These are phyloP conservation scores for Astragalus glycyphyllos DNA, from an alignment of 306 rosid species.

Conservation along the genomic window DNA sequence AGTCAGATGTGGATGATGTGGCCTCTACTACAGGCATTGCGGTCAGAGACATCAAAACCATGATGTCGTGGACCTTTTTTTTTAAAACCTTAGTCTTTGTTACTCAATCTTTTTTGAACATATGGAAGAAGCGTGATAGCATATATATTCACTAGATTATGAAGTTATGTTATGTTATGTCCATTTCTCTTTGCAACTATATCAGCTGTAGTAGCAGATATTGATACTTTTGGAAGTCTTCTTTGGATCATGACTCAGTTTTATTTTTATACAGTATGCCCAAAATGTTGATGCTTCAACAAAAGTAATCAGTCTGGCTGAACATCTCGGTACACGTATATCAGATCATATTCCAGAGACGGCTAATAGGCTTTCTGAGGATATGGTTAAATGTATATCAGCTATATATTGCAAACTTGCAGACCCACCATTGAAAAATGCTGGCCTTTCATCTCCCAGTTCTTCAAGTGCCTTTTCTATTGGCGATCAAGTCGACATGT, in stretches of 20 bases:
- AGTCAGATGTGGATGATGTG: too few species aligned
- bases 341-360: constrained; percentile 77
- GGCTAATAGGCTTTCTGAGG: constrained; percentile 84
- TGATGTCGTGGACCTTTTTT: too few species aligned
- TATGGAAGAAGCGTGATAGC: constrained; percentile 8
- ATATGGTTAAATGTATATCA: constrained; percentile 89
- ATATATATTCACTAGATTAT: constrained; percentile 21
- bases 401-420: constrained; percentile 84
- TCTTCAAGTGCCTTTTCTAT: constrained; percentile 81
- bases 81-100: neutral
- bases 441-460: constrained; percentile 78
- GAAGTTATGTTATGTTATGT: constrained; percentile 10
- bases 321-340: constrained; percentile 78
- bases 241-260: constrained; percentile 42
- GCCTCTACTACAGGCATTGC: too few species aligned
- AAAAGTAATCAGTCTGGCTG: constrained; percentile 78
- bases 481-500: constrained; percentile 69
- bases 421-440: constrained; percentile 67
- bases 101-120: neutral
- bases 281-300: constrained; percentile 61
- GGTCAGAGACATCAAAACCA: too few species aligned
- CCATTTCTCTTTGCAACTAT: constrained; percentile 14
- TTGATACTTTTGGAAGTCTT: constrained; percentile 29
- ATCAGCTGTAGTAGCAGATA: neutral
- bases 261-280: constrained; percentile 59